A percentile compares a stretch with the other conserved stretches of the same genome.
Conservation (phyloP, 2,329 filamentous ascomycete species). For the Diaporthe aspalathi region DNA sequence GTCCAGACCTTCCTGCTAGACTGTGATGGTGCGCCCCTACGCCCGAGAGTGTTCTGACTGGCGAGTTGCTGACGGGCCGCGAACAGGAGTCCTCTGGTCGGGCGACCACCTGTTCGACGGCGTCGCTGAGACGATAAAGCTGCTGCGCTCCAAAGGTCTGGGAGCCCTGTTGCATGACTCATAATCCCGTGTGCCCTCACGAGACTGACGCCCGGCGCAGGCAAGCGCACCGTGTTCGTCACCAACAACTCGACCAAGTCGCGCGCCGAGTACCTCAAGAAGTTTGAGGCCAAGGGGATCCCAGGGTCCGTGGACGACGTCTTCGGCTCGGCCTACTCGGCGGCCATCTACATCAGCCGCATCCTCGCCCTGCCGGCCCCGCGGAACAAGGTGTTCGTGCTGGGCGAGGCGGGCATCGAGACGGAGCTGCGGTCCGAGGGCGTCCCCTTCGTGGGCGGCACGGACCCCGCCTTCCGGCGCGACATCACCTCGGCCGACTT, state of each 20-base stretch:
- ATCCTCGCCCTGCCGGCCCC: constrained; percentile 83
- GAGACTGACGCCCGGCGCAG: constrained; percentile 56
- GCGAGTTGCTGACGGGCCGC: constrained; percentile 38
- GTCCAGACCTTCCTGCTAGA: constrained; percentile 90
- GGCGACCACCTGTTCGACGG: constrained; percentile 90
- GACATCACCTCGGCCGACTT: constrained; percentile 87
- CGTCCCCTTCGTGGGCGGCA: constrained; percentile 85
- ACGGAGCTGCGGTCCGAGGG: constrained; percentile 85
- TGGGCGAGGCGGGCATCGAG: constrained; percentile 93
- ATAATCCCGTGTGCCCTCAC: constrained; percentile 7
- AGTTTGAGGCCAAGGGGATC: constrained; percentile 85
- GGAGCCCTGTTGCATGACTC: constrained; percentile 7
- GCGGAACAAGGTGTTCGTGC: constrained; percentile 93
- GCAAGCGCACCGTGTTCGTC: constrained; percentile 93
- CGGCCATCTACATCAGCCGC: constrained; percentile 93
- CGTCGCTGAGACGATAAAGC: constrained; percentile 84
- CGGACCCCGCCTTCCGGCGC: constrained; percentile 80
- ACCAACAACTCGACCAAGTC: constrained; percentile 99
- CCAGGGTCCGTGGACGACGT: constrained; percentile 86
- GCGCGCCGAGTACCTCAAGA: constrained; percentile 90
- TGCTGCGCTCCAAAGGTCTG: constrained; percentile 83
- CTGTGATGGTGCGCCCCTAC: constrained; percentile 81
- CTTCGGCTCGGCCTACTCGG: constrained; percentile 94
- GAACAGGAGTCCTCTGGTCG: constrained; percentile 92
- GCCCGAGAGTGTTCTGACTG: not conserved